Conservation (phyloP, 2,329 filamentous ascomycete genomes). For the Ceratocystis huliohia region DNA sequence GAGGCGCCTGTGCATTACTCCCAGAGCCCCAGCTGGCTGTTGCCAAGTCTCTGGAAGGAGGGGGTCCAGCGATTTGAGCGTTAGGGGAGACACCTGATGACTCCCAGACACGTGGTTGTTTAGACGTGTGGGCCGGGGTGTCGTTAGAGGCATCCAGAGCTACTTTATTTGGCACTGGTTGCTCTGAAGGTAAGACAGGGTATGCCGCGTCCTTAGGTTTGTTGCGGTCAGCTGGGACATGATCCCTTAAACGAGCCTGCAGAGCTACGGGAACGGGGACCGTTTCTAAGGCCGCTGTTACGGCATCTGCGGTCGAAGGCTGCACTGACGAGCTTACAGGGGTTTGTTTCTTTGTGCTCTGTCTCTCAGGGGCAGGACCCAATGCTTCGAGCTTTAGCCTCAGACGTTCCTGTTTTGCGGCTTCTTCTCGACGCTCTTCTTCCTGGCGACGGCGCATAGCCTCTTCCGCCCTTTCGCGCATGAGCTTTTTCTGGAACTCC, state of each 20-base stretch:
- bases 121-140: background rate
- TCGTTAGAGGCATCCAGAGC: background rate
- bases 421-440: conserved; percentile 59
- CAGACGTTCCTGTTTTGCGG: conserved; percentile 57
- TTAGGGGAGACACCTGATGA: conserved; percentile 11
- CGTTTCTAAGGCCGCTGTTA: background rate
- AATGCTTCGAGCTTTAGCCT: conserved; percentile 59
- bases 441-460: conserved; percentile 56
- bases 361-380: conserved; percentile 50
- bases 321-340: conserved; percentile 12
- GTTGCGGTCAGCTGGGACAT: background rate
- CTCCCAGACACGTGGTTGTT: conserved; percentile 18
- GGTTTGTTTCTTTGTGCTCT: conserved; percentile 42
- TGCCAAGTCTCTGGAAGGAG: conserved; percentile 14
- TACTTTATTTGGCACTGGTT: background rate
- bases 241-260: conserved; percentile 2
- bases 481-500: conserved; percentile 55
- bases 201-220: background rate
- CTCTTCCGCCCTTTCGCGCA: conserved; percentile 57
- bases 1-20: conserved; percentile 33
- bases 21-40: conserved; percentile 32
- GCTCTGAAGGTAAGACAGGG: background rate
- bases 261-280: conserved; percentile 10
- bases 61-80: conserved; percentile 14
- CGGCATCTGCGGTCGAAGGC: background rate